phyloP scores from a whole-genome alignment of 1,139 yeast genomes.

The Tardiomyces blankii region DNA sequence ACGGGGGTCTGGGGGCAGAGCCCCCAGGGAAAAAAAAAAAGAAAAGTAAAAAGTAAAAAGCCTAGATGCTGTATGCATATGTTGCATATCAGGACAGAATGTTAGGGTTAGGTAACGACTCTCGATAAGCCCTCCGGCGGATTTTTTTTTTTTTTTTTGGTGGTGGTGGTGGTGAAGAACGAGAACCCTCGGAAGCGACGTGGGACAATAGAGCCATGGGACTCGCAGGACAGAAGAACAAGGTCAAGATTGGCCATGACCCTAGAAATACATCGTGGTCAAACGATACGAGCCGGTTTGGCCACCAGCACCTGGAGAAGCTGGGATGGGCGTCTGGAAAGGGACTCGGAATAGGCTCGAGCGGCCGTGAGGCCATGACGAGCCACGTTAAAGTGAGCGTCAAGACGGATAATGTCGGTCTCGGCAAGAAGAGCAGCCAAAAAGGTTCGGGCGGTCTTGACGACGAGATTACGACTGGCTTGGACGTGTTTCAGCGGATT shows the following conservation, averaged over 20 bases:
- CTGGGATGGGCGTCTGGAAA: slow-evolving; percentile 90
- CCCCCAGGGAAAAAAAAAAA: too few relatives aligned
- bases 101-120: too few relatives aligned
- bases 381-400: slow-evolving; percentile 73
- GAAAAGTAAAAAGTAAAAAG: too few relatives aligned
- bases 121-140: too few relatives aligned
- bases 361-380: slow-evolving; percentile 46
- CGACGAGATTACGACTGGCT: slow-evolving; percentile 77
- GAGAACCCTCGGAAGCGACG: too few relatives aligned
- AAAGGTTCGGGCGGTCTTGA: slow-evolving; percentile 47
- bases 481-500: slow-evolving; percentile 86
- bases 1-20: too few relatives aligned
- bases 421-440: slow-evolving; percentile 68
- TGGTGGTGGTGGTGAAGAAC: too few relatives aligned
- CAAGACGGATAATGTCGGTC: slow-evolving; percentile 74
- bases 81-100: too few relatives aligned
- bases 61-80: too few relatives aligned
- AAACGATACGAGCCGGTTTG: slow-evolving; percentile 70
- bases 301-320: slow-evolving; percentile 71
- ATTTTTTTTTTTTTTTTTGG: too few relatives aligned
- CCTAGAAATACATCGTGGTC: slow-evolving; percentile 97
- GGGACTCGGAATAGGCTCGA: slow-evolving; percentile 51
- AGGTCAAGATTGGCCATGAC: slow-evolving; percentile 81
- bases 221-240: slow-evolving; percentile 72
- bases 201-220: slow-evolving; percentile 41